Evolutionary conservation across 306 rosid genomes (phyloP), one percentile per base, ranked within the genome.

Genomic region (Vigna mungo): DNA sequence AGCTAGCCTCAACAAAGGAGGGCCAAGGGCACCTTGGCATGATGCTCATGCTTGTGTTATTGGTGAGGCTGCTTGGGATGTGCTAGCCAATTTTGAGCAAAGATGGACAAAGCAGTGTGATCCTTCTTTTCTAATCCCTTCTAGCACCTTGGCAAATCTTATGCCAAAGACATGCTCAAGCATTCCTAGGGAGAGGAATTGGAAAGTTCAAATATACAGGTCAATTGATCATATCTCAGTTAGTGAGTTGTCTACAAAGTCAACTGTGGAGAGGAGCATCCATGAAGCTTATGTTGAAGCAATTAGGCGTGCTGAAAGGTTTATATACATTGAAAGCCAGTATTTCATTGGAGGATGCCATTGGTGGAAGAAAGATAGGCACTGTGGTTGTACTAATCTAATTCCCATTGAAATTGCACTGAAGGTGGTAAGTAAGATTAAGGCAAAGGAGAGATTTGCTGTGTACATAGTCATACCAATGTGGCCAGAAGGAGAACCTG

Each of bases 401-500:
- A 90, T 95, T 58, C 97, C 99, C 0, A 80, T 90, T 39, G 99
- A 95, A 82, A 92, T 92, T 79, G 97, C 96, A 49, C 93, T 95
- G 1, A 95, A 95, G 63, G 91, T 95, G 72, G 92, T 79, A 3
- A 79, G 72, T 44, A 95, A 95, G 89, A 95, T 95, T 9, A 95
- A 78, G 62, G 91, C 91, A 70, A 89, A 86, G 74, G 88, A 95
- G 86, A 87, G 92, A 1, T 95, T 95, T 78, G 84, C 92, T 51
- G 97, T 86, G 74, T 95, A 95, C 63, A 78, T 95, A 74, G 88
- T 92, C 48, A 87, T 95, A 16, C 97, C 98, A 39, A 92, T 95
- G 98, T 92, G 97, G 97, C 97, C 97, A 14, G 98, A 95, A 85
- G 97, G 97, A 17, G 73, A 69, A 46, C 88, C 97, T 52, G 95